These are phyloP conservation scores for Neurospora sp. DNA, from an alignment of 495 filamentous ascomycete species.

Conservation along the genomic window DNA sequence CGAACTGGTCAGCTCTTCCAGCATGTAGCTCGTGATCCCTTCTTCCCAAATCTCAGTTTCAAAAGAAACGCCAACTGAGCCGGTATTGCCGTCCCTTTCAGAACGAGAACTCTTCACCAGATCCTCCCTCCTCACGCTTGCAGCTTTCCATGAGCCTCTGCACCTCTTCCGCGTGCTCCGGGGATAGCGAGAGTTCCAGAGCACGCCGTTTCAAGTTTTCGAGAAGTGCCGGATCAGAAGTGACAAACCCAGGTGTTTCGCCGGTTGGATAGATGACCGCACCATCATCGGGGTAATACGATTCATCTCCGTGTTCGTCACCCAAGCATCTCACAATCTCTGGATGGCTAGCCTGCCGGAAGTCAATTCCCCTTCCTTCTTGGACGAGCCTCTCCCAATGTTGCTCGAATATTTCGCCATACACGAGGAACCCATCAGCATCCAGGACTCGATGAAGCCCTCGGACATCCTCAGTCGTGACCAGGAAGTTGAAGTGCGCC, in stretches of 20 bases:
- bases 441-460: not conserved
- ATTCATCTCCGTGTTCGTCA: not conserved
- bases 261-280: not conserved
- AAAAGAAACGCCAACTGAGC: not conserved
- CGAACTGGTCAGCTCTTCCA: not conserved
- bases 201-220: not conserved
- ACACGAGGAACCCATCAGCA: not conserved
- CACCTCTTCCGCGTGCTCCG: not conserved
- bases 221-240: not conserved
- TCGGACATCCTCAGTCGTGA: not conserved
- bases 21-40: no score
- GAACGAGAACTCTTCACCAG: not conserved
- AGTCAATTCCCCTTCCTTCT: not conserved
- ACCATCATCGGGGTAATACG: not conserved
- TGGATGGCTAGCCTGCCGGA: not conserved
- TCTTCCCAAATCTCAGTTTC: not conserved
- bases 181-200: not conserved
- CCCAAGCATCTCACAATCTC: not conserved
- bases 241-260: not conserved
- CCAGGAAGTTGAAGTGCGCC: not conserved
- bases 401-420: not conserved
- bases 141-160: not conserved
- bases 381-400: not conserved
- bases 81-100: not conserved
- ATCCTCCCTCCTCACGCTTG: not conserved